Base-by-base conservation (phyloP, 768 basidiomycete species). In the Pulveroboletus sp. region DNA sequence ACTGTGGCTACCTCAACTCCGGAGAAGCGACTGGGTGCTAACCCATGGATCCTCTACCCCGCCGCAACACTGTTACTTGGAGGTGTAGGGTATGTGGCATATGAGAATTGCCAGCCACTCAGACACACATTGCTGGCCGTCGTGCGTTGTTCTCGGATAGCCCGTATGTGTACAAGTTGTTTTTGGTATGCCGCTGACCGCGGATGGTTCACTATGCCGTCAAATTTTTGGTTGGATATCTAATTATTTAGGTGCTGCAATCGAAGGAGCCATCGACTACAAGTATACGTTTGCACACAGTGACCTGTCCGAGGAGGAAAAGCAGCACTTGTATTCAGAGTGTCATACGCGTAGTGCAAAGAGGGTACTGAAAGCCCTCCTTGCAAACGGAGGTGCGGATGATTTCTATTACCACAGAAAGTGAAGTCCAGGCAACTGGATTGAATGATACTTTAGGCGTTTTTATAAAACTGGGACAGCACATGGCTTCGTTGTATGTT, bases 391-490 rank as follows among this genome's bases (percentile, higher is more conserved):
- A 74, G 87, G 90, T 83, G 42, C 47, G 77, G 66, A 41, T 39
- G 3, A 21, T 50, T 27, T 45, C 14, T n/a, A 39, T 44, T 26
- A 35, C 28, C 38, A 18, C 50, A n/a, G 13, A 11, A 21, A 17
- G 9, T 43, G 24, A 48, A 50, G 17, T 18, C 28, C 35, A 46
- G 33, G 15, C 8, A 38, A 56, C 15, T 6, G 28, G 7, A 28
- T 28, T 28, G 27, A 17, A 43, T 24, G 7, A 36, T 46, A 13
- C 37, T 51, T 6, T 50, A 84, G 88, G 88, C 15, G 80, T 93
- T 21, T 92, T 89, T 65, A 89, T 93, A 60, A 91, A 93, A 64
- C 67, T 92, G 59, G 96, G 94, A 2, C 95, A 99, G 57, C 87
- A 83, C 73, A 84, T 86, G 71, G 89, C 87, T 64, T 86, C 72